phyloP scores from a whole-genome alignment of 306 rosid genomes.

The Carpinus fangiana region DNA sequence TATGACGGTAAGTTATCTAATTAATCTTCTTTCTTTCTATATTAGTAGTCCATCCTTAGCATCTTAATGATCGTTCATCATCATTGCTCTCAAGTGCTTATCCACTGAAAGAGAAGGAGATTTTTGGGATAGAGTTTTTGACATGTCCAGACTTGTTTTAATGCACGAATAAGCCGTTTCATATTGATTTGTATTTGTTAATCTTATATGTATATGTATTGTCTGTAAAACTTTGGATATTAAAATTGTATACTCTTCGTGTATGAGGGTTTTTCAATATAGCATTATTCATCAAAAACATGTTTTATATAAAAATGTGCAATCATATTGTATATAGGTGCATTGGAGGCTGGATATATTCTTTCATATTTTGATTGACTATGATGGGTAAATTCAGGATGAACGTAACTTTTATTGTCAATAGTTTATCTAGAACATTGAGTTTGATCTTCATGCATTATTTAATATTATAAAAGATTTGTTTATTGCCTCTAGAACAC shows the following conservation, averaged over 20 bases:
- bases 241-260: no score
- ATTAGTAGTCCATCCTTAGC: constrained; percentile 8
- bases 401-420: neutral
- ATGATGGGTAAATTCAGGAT: no score
- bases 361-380: neutral
- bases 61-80: neutral
- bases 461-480: constrained; percentile 3
- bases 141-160: neutral
- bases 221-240: neutral
- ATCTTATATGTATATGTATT: neutral
- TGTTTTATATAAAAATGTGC: neutral
- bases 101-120: neutral
- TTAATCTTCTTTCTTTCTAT: constrained; percentile 12
- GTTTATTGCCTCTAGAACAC: constrained; percentile 5
- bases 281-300: no score
- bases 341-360: neutral
- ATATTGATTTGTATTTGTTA: no score
- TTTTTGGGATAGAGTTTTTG: constrained; percentile 8
- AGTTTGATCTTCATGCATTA: neutral
- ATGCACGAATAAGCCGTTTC: no score
- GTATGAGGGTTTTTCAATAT: no score
- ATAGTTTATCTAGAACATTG: neutral
- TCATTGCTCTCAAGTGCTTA: constrained; percentile 11
- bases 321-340: neutral
- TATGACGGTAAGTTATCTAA: constrained; percentile 60